These are phyloP conservation scores for Oryza longistaminata DNA, from an alignment of 176 grass and related monocot genomes.

Conservation along the genomic window DNA sequence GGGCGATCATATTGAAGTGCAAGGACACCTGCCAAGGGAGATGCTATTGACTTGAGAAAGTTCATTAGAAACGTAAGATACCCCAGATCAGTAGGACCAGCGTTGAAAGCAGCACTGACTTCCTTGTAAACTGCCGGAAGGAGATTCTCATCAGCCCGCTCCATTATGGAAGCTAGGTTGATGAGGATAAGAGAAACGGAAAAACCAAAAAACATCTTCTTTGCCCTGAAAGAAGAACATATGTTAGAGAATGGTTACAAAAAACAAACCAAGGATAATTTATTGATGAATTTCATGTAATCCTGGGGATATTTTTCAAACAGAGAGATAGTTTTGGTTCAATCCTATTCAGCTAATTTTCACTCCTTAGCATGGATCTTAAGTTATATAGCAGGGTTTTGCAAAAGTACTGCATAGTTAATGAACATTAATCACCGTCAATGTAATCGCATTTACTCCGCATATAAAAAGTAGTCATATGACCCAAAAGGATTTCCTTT, in stretches of 20 bases:
- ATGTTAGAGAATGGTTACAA: slow-evolving; percentile 12
- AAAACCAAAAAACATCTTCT: slow-evolving; percentile 83
- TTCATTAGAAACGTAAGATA: slow-evolving; percentile 97
- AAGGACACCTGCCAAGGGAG: slow-evolving; percentile 86
- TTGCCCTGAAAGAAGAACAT: slow-evolving; percentile 57
- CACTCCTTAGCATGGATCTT: background rate
- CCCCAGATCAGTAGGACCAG: slow-evolving; percentile 89
- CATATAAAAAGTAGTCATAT: background rate
- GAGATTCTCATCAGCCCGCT: slow-evolving; percentile 95
- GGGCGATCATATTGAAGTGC: slow-evolving; percentile 85
- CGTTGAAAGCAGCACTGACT: slow-evolving; percentile 92
- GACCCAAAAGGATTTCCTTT: background rate
- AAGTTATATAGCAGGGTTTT: background rate
- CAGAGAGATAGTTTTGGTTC: background rate
- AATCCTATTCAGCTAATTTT: background rate
- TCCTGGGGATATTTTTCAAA: slow-evolving; percentile 13
- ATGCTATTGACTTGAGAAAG: slow-evolving; percentile 89
- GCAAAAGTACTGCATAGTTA: background rate
- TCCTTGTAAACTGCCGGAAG: slow-evolving; percentile 97
- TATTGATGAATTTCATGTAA: background rate
- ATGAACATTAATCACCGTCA: background rate
- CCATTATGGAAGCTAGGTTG: slow-evolving; percentile 90
- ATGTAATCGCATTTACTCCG: background rate
- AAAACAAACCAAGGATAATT: background rate
- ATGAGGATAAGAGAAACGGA: slow-evolving; percentile 94